Percentiles rank a stretch among this genome's conserved stretches.
Conservation (phyloP, 768 basidiomycete species). For the Hydnomerulius pinastri region DNA sequence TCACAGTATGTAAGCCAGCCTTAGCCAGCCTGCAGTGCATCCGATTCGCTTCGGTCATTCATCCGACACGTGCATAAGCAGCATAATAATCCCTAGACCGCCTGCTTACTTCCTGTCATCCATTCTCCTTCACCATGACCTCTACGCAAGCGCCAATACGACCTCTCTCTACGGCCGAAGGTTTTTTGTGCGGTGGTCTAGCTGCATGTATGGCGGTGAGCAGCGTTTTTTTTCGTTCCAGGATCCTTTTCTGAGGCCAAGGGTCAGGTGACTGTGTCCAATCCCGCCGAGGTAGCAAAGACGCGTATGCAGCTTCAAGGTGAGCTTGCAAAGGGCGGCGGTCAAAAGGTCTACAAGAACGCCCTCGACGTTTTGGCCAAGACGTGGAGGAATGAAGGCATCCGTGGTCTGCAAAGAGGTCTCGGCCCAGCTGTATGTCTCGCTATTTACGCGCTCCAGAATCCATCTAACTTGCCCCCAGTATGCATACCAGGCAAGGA, state of each 20-base stretch:
- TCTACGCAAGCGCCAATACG: slow-evolving; percentile 15
- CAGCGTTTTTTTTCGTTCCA: slow-evolving; percentile 1
- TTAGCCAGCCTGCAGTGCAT: background rate
- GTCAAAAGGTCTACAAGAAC: slow-evolving; percentile 80
- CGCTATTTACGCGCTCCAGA: slow-evolving; percentile 8
- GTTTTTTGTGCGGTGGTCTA: slow-evolving; percentile 86
- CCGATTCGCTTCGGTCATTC: background rate
- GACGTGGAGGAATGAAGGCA: slow-evolving; percentile 88
- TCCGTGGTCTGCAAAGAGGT: slow-evolving; percentile 91
- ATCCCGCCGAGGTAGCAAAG: slow-evolving; percentile 78
- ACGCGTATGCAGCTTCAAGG: slow-evolving; percentile 96
- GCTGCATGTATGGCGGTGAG: slow-evolving; percentile 89
- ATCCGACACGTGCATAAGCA: background rate
- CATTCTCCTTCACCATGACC: slow-evolving; percentile 17
- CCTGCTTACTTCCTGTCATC: background rate
- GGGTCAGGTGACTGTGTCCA: slow-evolving; percentile 75
- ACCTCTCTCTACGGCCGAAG: slow-evolving; percentile 67
- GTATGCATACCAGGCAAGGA: slow-evolving; percentile 89
- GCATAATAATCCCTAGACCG: slow-evolving; percentile 5
- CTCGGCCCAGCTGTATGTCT: slow-evolving; percentile 78
- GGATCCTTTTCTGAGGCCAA: slow-evolving; percentile 6
- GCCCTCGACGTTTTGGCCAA: slow-evolving; percentile 86
- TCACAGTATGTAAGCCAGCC: background rate
- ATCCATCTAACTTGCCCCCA: slow-evolving; percentile 32
- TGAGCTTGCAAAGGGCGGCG: slow-evolving; percentile 79